These are phyloP conservation scores for Teratosphaeria pseudoeucalypti DNA, from an alignment of 2,329 filamentous ascomycete genomes.

Conservation along the genomic window DNA sequence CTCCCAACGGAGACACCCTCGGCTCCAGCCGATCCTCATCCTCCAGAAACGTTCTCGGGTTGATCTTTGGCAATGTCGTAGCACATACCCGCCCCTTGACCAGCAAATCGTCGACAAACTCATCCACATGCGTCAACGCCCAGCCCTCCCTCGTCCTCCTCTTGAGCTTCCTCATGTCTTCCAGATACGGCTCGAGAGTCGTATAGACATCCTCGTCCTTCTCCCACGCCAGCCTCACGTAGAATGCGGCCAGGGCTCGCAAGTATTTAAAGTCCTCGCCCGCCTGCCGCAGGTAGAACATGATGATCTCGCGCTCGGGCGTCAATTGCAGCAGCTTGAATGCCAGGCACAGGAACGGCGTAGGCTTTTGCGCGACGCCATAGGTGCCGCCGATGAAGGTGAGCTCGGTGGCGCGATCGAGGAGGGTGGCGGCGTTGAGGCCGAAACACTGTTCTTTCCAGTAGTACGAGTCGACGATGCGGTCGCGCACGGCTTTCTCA, in stretches of 20 bases:
- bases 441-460: constrained; percentile 99
- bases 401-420: constrained; percentile 81
- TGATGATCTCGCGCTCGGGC: constrained; percentile 66
- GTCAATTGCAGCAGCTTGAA: constrained; percentile 90
- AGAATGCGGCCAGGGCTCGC: constrained; percentile 80
- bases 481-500: constrained; percentile 90
- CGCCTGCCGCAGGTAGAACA: constrained; percentile 68
- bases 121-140: constrained; percentile 70
- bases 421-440: constrained; percentile 68
- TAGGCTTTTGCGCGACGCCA: constrained; percentile 72
- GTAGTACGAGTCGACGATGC: constrained; percentile 90
- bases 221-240: constrained; percentile 77
- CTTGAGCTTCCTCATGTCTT: constrained; percentile 74
- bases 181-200: constrained; percentile 70
- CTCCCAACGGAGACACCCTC: constrained; percentile 70
- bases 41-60: constrained; percentile 69
- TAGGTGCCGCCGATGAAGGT: constrained; percentile 80
- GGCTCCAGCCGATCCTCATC: constrained; percentile 82
- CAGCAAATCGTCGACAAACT: constrained; percentile 86
- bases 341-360: constrained; percentile 83
- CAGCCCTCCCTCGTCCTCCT: constrained; percentile 65
- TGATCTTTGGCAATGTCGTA: constrained; percentile 87
- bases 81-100: constrained; percentile 83
- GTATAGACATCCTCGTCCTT: constrained; percentile 73
- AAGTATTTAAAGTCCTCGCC: constrained; percentile 69